Evolutionary conservation across 306 rosid species (phyloP).

Genomic region (Citrullus mucosospermus): DNA sequence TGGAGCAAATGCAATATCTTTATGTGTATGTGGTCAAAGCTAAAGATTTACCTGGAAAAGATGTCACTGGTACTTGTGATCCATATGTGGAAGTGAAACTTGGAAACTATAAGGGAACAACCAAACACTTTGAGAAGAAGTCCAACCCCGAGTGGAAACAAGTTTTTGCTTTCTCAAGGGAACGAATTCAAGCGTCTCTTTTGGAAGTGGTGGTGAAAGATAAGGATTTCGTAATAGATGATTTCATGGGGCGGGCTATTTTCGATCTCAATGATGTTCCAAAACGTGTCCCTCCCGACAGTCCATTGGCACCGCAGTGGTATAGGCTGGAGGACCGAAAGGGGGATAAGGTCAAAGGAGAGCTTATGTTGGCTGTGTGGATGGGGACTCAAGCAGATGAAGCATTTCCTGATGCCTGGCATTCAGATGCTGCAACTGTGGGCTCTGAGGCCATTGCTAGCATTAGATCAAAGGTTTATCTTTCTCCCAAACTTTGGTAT

Average conservation of each 20-base stretch:
- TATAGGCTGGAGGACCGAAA: constrained; percentile 59
- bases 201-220: constrained; percentile 76
- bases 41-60: constrained; percentile 71
- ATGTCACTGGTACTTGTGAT: constrained; percentile 70
- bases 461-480: constrained; percentile 72
- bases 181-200: constrained; percentile 66
- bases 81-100: constrained; percentile 92
- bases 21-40: constrained; percentile 82
- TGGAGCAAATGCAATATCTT: constrained; percentile 86
- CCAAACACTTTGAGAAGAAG: constrained; percentile 74
- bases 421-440: constrained; percentile 78
- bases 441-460: constrained; percentile 51
- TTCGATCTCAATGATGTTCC: constrained; percentile 71
- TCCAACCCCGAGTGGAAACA: constrained; percentile 76
- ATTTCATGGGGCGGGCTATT: constrained; percentile 50
- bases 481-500: constrained; percentile 90
- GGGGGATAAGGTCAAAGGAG: constrained; percentile 58
- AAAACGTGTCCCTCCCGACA: constrained; percentile 73
- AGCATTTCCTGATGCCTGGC: constrained; percentile 91
- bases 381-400: constrained; percentile 98
- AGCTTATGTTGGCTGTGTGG: constrained; percentile 91
- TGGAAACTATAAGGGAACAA: constrained; percentile 70
- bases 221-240: constrained; percentile 69
- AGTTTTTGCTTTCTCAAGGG: constrained; percentile 73
- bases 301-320: constrained; percentile 93